These are phyloP conservation scores for Vaccinium vitisidaea DNA, from an alignment of 148 eudicot genomes.

Conservation along the genomic window DNA sequence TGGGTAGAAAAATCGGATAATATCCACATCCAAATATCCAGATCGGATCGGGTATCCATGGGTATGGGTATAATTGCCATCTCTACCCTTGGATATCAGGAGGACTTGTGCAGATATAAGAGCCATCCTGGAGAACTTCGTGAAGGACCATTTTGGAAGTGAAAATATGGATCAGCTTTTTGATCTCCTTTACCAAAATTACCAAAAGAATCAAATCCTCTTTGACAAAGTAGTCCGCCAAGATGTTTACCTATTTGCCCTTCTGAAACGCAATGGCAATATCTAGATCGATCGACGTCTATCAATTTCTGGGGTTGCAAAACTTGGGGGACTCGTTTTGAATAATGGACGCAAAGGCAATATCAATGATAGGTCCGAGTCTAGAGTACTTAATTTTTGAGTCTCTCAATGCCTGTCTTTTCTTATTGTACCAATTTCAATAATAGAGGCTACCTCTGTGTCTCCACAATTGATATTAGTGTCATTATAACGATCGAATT, in stretches of 20 bases:
- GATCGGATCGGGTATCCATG: no score
- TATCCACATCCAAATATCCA: no score
- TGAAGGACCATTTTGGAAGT: slow-evolving; percentile 1
- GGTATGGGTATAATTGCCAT: no score
- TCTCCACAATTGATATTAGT: no score
- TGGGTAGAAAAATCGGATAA: no score
- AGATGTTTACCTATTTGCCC: background rate
- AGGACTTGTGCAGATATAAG: background rate
- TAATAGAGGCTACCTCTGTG: background rate
- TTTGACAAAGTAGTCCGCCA: background rate
- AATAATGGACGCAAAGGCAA: background rate
- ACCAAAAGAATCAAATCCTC: background rate
- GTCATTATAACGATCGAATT: background rate
- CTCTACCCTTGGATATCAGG: background rate
- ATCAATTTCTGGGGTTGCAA: background rate
- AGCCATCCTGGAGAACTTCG: background rate
- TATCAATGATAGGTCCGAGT: no score
- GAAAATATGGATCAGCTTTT: slow-evolving; percentile 1
- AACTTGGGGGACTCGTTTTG: background rate
- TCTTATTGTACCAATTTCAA: no score
- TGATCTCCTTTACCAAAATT: background rate
- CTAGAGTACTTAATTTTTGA: no score
- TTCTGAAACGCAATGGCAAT: slow-evolving; percentile 4
- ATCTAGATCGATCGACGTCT: background rate
- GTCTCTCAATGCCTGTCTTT: no score